These are phyloP conservation scores for Suhomyces faveliae DNA, from an alignment of 805 yeast genomes.

Conservation along the genomic window DNA sequence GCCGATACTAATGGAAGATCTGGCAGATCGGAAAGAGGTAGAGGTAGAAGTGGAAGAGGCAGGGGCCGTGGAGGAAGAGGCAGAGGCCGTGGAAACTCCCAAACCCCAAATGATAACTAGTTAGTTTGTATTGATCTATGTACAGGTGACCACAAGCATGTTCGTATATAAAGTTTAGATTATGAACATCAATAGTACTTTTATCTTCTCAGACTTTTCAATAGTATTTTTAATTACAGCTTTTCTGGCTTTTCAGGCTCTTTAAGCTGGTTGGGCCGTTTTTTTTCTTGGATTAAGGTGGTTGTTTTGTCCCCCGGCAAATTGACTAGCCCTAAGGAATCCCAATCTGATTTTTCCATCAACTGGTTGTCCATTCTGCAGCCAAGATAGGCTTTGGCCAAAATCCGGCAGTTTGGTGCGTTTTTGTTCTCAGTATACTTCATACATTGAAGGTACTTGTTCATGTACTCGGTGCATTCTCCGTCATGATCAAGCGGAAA, in stretches of 20 bases:
- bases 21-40: constrained; percentile 9
- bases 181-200: too few relatives aligned
- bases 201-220: too few relatives aligned
- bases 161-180: too few relatives aligned
- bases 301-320: constrained; percentile 34
- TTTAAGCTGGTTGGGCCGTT: too few relatives aligned
- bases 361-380: constrained; percentile 82
- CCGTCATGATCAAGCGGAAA: constrained; percentile 89
- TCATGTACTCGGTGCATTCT: constrained; percentile 79
- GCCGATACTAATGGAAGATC: constrained; percentile 7
- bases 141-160: neutral
- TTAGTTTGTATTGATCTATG: neutral
- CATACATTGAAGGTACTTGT: constrained; percentile 72
- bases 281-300: neutral
- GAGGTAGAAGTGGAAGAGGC: constrained; percentile 10
- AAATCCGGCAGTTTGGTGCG: constrained; percentile 83
- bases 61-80: constrained; percentile 1
- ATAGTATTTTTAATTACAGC: too few relatives aligned
- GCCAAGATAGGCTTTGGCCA: constrained; percentile 77
- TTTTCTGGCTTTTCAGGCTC: neutral
- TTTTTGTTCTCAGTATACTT: constrained; percentile 75
- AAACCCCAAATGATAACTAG: neutral
- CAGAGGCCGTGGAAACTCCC: neutral
- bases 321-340: constrained; percentile 41
- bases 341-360: constrained; percentile 45